phyloP scores from a whole-genome alignment of 1,139 yeast species.

The Candida smagusa region DNA sequence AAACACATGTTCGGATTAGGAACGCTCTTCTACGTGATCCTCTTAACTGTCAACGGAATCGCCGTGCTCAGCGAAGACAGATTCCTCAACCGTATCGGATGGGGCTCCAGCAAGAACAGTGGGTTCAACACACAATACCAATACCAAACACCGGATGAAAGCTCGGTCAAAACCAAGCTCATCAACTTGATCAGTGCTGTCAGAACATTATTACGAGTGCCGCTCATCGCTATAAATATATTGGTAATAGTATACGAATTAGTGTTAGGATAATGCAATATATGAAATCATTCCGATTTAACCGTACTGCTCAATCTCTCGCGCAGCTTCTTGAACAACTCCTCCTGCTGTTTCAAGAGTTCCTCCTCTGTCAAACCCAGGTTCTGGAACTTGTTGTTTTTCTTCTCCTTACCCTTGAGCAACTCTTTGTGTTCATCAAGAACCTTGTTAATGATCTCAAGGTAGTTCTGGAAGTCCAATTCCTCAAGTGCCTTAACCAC shows the following conservation, averaged over 20 bases:
- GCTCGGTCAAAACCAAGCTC: slow-evolving; percentile 55
- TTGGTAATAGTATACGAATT: slow-evolving; percentile 70
- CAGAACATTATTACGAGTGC: slow-evolving; percentile 72
- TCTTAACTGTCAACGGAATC: slow-evolving; percentile 68
- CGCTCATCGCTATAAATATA: slow-evolving; percentile 65
- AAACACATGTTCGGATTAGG: slow-evolving; percentile 66
- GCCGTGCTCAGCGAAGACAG: slow-evolving; percentile 84
- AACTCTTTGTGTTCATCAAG: slow-evolving; percentile 84
- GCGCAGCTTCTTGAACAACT: slow-evolving; percentile 83
- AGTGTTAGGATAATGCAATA: slow-evolving; percentile 53
- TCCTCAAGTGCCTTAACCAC: slow-evolving; percentile 88
- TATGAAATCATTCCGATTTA: slow-evolving; percentile 7
- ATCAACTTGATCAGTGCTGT: slow-evolving; percentile 69
- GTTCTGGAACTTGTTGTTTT: slow-evolving; percentile 89
- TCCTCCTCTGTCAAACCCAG: slow-evolving; percentile 93
- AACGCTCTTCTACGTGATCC: slow-evolving; percentile 59
- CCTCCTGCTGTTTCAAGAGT: slow-evolving; percentile 86
- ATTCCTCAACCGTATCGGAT: slow-evolving; percentile 64
- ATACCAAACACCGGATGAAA: slow-evolving; percentile 29
- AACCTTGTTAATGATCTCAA: slow-evolving; percentile 78
- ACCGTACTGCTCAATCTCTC: slow-evolving; percentile 54
- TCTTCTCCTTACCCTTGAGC: slow-evolving; percentile 84
- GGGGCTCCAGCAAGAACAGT: slow-evolving; percentile 28
- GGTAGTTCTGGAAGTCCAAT: slow-evolving; percentile 81
- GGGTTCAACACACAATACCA: slow-evolving; percentile 23